Conservation (phyloP, 2,329 filamentous ascomycete species). For the Fusarium coffeatum region DNA sequence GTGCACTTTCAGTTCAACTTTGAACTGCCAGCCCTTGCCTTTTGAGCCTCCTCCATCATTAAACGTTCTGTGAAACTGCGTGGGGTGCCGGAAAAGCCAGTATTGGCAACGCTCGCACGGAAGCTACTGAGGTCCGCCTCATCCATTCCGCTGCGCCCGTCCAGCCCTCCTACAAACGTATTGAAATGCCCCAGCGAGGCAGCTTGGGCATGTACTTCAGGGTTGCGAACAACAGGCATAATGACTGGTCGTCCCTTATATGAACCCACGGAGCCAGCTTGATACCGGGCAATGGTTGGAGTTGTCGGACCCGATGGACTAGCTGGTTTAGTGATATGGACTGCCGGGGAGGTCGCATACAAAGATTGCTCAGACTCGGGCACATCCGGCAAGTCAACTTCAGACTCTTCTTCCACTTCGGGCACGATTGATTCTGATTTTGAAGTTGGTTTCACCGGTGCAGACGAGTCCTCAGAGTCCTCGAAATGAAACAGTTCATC, state of each 20-base stretch:
- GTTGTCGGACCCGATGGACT: slow-evolving; percentile 46
- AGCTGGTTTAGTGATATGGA: slow-evolving; percentile 53
- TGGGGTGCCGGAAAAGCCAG: slow-evolving; percentile 57
- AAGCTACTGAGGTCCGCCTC: slow-evolving; percentile 59
- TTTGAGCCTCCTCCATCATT: slow-evolving; percentile 60
- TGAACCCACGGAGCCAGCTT: slow-evolving; percentile 61
- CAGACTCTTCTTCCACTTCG: slow-evolving; percentile 53
- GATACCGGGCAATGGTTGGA: slow-evolving; percentile 51
- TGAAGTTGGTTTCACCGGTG: slow-evolving; percentile 46
- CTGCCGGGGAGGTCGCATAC: slow-evolving; percentile 59
- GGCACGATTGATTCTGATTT: slow-evolving; percentile 43
- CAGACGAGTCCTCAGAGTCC: slow-evolving; percentile 52
- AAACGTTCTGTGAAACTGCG: slow-evolving; percentile 62
- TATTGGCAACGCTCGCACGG: slow-evolving; percentile 54
- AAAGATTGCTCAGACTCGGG: slow-evolving; percentile 44
- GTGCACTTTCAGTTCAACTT: slow-evolving; percentile 33
- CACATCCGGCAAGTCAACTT: slow-evolving; percentile 47
- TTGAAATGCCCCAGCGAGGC: slow-evolving; percentile 61
- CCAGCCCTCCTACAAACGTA: slow-evolving; percentile 65
- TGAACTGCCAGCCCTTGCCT: slow-evolving; percentile 40
- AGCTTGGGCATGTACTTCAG: slow-evolving; percentile 61
- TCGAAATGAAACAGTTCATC: slow-evolving; percentile 62
- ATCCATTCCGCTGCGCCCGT: slow-evolving; percentile 63
- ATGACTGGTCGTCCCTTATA: slow-evolving; percentile 65
- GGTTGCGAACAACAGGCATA: slow-evolving; percentile 63